A percentile compares a stretch with the other conserved stretches of the same genome.
These are phyloP conservation scores for Martiniozyma abietophila DNA, from an alignment of 805 yeast species.

Conservation along the genomic window DNA sequence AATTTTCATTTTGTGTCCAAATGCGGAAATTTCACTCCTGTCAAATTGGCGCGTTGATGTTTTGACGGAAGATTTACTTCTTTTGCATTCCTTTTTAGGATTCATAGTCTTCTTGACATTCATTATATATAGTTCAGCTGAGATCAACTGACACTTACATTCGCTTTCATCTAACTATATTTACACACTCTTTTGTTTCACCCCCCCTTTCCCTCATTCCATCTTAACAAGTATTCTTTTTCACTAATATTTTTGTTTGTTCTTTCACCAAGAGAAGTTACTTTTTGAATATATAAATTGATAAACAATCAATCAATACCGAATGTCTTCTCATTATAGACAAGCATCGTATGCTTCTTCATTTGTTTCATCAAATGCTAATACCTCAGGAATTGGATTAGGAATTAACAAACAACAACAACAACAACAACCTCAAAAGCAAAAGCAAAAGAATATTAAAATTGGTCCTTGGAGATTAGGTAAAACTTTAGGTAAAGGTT, in stretches of 20 bases:
- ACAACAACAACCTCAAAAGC: too few species aligned
- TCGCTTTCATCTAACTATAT: not conserved
- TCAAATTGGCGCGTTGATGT: too few species aligned
- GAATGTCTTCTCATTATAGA: conserved; percentile 39
- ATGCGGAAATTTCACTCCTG: too few species aligned
- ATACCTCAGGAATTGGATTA: conserved; percentile 4
- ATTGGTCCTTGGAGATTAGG: conserved; percentile 97
- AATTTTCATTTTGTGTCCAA: too few species aligned
- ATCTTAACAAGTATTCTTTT: not conserved
- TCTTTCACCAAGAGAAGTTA: not conserved
- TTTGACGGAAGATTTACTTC: too few species aligned
- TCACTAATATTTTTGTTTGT: not conserved
- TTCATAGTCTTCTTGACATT: too few species aligned
- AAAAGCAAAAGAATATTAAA: conserved; percentile 31
- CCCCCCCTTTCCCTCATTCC: not conserved
- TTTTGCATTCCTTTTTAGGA: too few species aligned
- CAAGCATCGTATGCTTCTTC: conserved; percentile 55
- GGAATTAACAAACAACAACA: conserved; percentile 12
- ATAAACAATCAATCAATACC: not conserved
- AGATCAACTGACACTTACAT: not conserved
- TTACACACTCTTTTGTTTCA: not conserved
- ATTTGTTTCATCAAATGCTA: conserved; percentile 26
- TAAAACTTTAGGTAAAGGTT: conserved; percentile 90
- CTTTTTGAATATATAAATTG: not conserved
- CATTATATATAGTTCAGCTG: conserved; percentile 1